Evolutionary conservation across 306 rosid genomes (phyloP), one percentile per base, ranked within the genome.

Genomic region (Trichosanthes cucumerina): DNA sequence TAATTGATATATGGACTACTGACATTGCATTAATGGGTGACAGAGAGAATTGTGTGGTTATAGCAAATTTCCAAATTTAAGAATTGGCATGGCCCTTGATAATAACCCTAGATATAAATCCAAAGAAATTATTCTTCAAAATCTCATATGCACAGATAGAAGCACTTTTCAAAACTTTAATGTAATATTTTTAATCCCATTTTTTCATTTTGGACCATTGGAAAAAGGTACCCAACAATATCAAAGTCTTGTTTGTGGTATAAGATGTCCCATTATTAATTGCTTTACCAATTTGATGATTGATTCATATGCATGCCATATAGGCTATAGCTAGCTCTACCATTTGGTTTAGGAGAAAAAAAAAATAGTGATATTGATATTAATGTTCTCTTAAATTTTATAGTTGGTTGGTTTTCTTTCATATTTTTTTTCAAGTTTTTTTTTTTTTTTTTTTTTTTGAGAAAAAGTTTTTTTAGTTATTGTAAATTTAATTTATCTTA

Each of bases 151-250:
- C 58, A 71, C 77, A 72, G 77, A 46, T 72, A 72, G 43, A 72
- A 72, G 77, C 77, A 47, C 8, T 49, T 72, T 46, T 72, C 77
- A 70, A 26, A 47, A 47, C 43, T 44, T 71, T 47, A 72, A 47
- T 47, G 77, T 69, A 21, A 11, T 38, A 3, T 59, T 9, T 26
- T 28, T 60, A 5, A 28, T 9, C 36, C 52, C 34, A 5, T 69
- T 71, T 69, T 71, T 46, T 71, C 56, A 46, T 46, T 24, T 71
- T 71, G 77, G 58, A 46, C 58, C 76, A 43, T 70, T 43, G 56
- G 36, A 14, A 43, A 66, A 38, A 4, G 19, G 18, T n/a, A 70
- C 19, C 38, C 76, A 71, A 71, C 38, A 24, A 71, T 71, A 71
- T 46, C 58, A 6, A 12, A 23, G 4, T 46, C 58, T 46, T 43